Evolutionary conservation across 768 basidiomycete genomes (phyloP), one percentile per base, ranked within the genome.

Genomic region (Termitomyces sp.): DNA sequence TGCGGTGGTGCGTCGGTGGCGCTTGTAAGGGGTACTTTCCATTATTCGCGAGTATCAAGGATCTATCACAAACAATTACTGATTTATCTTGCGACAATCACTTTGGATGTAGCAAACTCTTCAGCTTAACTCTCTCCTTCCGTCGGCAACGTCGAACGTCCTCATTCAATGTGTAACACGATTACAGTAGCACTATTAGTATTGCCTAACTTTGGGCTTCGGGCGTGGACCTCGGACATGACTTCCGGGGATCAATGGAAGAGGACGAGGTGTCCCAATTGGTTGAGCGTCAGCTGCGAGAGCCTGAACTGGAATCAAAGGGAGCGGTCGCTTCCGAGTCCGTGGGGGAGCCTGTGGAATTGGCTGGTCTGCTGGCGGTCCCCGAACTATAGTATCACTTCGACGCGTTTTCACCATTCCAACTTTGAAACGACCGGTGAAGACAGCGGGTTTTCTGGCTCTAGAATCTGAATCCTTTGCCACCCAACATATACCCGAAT

Each of bases 1-100:
- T 69, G 84, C 82, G 0, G 63, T 85, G 33, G 82, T 87, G 0
- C 71, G 84, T 56, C 61, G 73, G 58, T 86, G 59, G 59, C 49
- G 53, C 36, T 27, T 57, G 29, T 56, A 29, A 47, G 33, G 32
- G 3, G n/a, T 2, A 5, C 22, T 49, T 15, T 38, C 16, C 23
- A 25, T 42, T 16, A 12, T 20, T 7, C 12, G 11, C 20, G 9
- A 15, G 7, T 32, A 4, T 18, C 15, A 11, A 11, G 12, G 27
- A 15, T 29, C 31, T 40, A 40, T 41, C 18, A 12, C 32, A 42
- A 31, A 22, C n/a, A 41, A 20, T 15, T 6, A 42, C 27, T 31
- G 4, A 15, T 29, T n/a, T 16, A 11, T 31, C 12, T 40, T 40
- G 13, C 43, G 18, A 44, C 33, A 42, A 35, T 29, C 5, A 3